phyloP scores from a whole-genome alignment of 768 basidiomycete species.

The Tricholoma sp. region DNA sequence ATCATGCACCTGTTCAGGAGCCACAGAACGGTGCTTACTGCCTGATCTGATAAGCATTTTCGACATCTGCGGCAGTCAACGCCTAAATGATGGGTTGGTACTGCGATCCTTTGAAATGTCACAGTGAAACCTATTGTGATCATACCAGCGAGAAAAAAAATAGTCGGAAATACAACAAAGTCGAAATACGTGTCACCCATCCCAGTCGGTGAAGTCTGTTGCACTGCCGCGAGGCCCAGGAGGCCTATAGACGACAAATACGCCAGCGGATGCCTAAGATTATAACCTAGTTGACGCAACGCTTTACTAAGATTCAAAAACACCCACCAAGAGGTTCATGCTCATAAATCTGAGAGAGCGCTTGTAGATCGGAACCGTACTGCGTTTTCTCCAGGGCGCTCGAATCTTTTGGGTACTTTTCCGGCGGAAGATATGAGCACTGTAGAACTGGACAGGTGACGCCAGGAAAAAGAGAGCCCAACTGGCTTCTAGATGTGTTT shows the following conservation, averaged over 20 bases:
- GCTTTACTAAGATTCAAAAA: neutral
- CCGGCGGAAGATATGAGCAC: constrained; percentile 42
- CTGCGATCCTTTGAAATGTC: too few relatives aligned
- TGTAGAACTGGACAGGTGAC: constrained; percentile 68
- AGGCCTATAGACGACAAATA: constrained; percentile 73
- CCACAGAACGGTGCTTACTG: constrained; percentile 33
- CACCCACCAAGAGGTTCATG: constrained; percentile 72
- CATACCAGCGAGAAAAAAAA: constrained; percentile 70
- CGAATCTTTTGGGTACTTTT: constrained; percentile 49
- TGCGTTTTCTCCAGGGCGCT: constrained; percentile 52
- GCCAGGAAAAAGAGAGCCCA: constrained; percentile 64
- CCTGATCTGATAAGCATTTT: constrained; percentile 66
- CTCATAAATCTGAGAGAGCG: constrained; percentile 73
- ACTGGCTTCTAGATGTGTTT: constrained; percentile 50
- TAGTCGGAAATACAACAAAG: constrained; percentile 71
- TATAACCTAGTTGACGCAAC: neutral
- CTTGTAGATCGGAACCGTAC: constrained; percentile 44
- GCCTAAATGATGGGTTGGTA: constrained; percentile 24
- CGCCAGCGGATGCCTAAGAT: constrained; percentile 44
- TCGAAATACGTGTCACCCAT: constrained; percentile 74
- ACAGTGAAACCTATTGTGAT: too few relatives aligned
- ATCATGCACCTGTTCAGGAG: neutral
- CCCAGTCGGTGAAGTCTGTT: constrained; percentile 26
- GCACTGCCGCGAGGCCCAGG: constrained; percentile 48
- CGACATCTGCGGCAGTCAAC: constrained; percentile 53